phyloP scores from a whole-genome alignment of 2,329 filamentous ascomycete genomes.

The Sporothrix sp. region DNA sequence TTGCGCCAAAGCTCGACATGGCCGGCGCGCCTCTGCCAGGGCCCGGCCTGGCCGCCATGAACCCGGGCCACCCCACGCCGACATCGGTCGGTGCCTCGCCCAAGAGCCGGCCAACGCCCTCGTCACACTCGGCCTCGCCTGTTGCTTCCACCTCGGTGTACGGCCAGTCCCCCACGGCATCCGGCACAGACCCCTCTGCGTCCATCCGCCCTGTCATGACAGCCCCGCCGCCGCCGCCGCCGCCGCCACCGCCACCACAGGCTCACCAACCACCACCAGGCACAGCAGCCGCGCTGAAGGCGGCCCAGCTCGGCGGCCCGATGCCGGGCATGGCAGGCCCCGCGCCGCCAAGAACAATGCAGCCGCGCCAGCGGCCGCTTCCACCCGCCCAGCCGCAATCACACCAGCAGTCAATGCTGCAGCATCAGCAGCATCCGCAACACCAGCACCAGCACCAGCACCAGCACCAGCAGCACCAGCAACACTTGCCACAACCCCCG shows the following conservation, averaged over 20 bases:
- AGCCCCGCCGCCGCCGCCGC: slow-evolving; percentile 22
- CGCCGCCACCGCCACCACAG: slow-evolving; percentile 17
- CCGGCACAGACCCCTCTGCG: slow-evolving; percentile 36
- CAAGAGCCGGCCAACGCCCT: slow-evolving; percentile 70
- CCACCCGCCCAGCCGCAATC: slow-evolving; percentile 9
- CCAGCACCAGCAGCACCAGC: slow-evolving; percentile 8
- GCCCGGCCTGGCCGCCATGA: slow-evolving; percentile 23
- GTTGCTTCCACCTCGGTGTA: slow-evolving; percentile 39
- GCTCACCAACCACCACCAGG: slow-evolving; percentile 1
- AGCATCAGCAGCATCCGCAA: slow-evolving; percentile 7
- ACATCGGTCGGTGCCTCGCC: slow-evolving; percentile 52
- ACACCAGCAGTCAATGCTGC: slow-evolving; percentile 20
- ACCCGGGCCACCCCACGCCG: slow-evolving; percentile 18
- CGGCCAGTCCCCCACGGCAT: slow-evolving; percentile 29
- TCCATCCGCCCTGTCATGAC: slow-evolving; percentile 30
- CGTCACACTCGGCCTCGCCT: slow-evolving; percentile 59
- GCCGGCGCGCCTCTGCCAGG: slow-evolving; percentile 37
- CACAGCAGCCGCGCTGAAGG: slow-evolving; percentile 28
- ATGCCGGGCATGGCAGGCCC: slow-evolving; percentile 14
- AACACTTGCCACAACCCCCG: slow-evolving; percentile 5
- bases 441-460: slow-evolving; percentile 7
- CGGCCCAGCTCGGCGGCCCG: slow-evolving; percentile 21
- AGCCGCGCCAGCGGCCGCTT: slow-evolving; percentile 19
- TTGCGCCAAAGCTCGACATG: slow-evolving; percentile 63
- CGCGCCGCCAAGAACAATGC: slow-evolving; percentile 15